phyloP scores from a whole-genome alignment of 441 rosid species.

The Gossypium gossypioides region DNA sequence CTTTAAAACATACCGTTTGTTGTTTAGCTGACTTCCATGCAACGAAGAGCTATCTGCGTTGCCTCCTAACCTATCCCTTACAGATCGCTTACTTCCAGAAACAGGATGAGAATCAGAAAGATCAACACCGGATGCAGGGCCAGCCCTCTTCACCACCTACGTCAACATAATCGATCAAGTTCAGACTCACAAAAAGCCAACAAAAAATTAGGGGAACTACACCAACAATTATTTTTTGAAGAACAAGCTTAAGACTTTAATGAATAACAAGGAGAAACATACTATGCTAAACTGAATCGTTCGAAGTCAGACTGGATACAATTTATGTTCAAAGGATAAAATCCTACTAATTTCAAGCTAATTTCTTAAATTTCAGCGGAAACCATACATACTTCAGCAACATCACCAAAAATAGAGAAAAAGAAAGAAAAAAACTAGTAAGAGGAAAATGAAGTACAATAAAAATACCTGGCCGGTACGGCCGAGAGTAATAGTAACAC shows the following conservation, averaged over 20 bases:
- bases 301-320: not conserved
- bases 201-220: not conserved
- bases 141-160: slow-evolving; percentile 77
- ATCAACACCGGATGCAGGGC: slow-evolving; percentile 27
- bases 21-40: slow-evolving; percentile 25
- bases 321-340: not conserved
- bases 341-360: not conserved
- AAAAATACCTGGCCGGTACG: slow-evolving; percentile 62
- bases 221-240: not conserved
- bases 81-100: slow-evolving; percentile 62
- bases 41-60: slow-evolving; percentile 30
- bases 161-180: not conserved
- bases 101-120: slow-evolving; percentile 26
- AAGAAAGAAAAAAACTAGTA: not conserved
- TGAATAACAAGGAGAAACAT: not conserved
- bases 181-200: not conserved
- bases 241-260: not conserved
- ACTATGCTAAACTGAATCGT: not conserved
- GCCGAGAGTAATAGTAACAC: slow-evolving; percentile 77
- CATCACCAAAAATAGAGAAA: not conserved
- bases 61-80: slow-evolving; percentile 70
- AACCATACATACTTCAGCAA: slow-evolving; percentile 7
- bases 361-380: slow-evolving; percentile 4
- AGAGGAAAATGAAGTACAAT: not conserved
- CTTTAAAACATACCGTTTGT: slow-evolving; percentile 44